A percentile compares a stretch with the other conserved stretches of the same genome.
Evolutionary conservation across 2,329 filamentous ascomycete genomes (phyloP).

Genomic region (Claviceps sorghi): DNA sequence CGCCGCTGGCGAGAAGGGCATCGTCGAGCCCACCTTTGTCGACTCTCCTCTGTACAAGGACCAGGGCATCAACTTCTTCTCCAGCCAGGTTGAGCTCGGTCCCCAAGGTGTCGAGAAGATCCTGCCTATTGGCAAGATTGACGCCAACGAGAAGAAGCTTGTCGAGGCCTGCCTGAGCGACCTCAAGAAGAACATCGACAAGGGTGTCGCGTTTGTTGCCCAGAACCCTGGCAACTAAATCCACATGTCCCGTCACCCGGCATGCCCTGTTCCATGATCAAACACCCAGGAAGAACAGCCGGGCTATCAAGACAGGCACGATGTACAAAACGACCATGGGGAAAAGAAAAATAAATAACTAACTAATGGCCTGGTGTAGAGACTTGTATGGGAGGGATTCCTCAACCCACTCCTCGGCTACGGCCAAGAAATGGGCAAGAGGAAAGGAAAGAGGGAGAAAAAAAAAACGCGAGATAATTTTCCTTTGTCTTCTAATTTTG

Average conservation of each 20-base stretch:
- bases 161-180: conserved; percentile 72
- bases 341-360: neutral
- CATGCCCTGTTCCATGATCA: neutral
- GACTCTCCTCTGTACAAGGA: conserved; percentile 98
- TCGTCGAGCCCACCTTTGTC: conserved; percentile 92
- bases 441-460: neutral
- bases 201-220: conserved; percentile 55
- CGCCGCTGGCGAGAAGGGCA: conserved; percentile 81
- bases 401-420: neutral
- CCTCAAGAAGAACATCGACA: conserved; percentile 89
- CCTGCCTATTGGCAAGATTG: conserved; percentile 70
- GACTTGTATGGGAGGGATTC: neutral
- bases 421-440: neutral
- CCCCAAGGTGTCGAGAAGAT: conserved; percentile 94
- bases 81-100: conserved; percentile 87
- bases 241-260: neutral
- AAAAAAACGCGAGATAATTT: neutral
- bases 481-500: neutral
- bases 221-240: conserved; percentile 46
- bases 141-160: conserved; percentile 75
- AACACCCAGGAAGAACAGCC: neutral
- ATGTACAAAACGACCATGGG: conserved; percentile 1
- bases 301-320: neutral
- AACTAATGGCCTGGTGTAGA: neutral
- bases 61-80: conserved; percentile 94